phyloP scores from a whole-genome alignment of 2,329 filamentous ascomycete species.

The Diaporthe sp. region DNA sequence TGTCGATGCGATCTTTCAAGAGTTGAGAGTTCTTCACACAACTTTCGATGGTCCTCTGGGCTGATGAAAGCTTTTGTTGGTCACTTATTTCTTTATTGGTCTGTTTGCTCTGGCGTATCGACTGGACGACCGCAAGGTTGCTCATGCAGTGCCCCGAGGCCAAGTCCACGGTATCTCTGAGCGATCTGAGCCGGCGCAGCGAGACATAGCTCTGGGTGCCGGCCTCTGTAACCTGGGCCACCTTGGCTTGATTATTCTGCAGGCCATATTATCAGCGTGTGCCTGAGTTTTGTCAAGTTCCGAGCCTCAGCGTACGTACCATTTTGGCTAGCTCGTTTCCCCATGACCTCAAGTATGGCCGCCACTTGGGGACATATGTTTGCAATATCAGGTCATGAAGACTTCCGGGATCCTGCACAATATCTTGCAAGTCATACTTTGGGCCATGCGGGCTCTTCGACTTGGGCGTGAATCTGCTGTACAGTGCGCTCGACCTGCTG shows the following conservation, averaged over 20 bases:
- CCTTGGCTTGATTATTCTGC: conserved; percentile 32
- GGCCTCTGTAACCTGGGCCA: conserved; percentile 25
- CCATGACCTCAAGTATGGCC: conserved; percentile 37
- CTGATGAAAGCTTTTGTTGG: not conserved
- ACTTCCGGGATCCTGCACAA: conserved; percentile 4
- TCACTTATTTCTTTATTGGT: not conserved
- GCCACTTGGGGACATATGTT: conserved; percentile 39
- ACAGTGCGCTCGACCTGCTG: conserved; percentile 33
- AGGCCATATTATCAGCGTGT: not conserved
- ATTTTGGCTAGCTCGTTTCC: conserved; percentile 35
- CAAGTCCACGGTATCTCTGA: conserved; percentile 31
- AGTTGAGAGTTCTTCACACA: conserved; percentile 30
- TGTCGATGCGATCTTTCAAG: conserved; percentile 37
- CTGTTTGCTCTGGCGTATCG: conserved; percentile 18
- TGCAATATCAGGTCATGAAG: conserved; percentile 36
- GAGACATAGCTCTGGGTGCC: not conserved
- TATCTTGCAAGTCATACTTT: not conserved
- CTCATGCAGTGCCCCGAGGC: conserved; percentile 34
- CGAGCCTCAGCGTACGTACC: not conserved
- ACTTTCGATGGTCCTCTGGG: conserved; percentile 8
- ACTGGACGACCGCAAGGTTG: conserved; percentile 34
- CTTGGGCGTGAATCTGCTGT: not conserved
- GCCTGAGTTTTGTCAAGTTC: not conserved
- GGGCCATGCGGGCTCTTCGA: not conserved
- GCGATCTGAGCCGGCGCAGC: conserved; percentile 21